These are phyloP conservation scores for Trametes versicolor DNA, from an alignment of 1,284 basidiomycete genomes.

Conservation along the genomic window DNA sequence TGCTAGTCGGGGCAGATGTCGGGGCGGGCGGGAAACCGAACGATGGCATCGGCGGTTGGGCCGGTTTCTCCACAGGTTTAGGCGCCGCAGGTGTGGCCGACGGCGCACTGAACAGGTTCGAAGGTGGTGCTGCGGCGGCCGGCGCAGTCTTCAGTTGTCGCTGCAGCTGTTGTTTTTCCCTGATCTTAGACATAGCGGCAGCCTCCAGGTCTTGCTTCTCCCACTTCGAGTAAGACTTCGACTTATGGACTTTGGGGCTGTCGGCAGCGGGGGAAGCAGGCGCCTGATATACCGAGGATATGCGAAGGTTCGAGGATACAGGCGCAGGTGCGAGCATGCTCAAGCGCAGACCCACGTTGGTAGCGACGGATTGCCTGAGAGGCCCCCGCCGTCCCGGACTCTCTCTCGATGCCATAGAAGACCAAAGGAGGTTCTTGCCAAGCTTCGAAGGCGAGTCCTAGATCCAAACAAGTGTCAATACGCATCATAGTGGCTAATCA, in stretches of 20 bases:
- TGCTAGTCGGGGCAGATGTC: slow-evolving; percentile 17
- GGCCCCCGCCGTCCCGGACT: slow-evolving; percentile 46
- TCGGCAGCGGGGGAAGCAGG: slow-evolving; percentile 51
- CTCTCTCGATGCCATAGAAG: slow-evolving; percentile 45
- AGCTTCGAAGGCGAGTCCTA: slow-evolving; percentile 47
- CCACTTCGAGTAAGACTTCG: slow-evolving; percentile 75
- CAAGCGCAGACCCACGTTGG: slow-evolving; percentile 49
- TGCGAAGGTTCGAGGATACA: slow-evolving; percentile 46
- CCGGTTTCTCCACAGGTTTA: slow-evolving; percentile 24
- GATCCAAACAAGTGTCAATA: slow-evolving; percentile 30
- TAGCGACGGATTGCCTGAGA: slow-evolving; percentile 56
- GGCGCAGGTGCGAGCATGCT: slow-evolving; percentile 50
- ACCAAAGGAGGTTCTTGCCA: slow-evolving; percentile 61
- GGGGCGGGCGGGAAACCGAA: slow-evolving; percentile 25
- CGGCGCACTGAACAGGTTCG: slow-evolving; percentile 28
- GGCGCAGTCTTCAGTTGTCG: slow-evolving; percentile 37
- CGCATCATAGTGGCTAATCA: background rate
- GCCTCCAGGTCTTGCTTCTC: slow-evolving; percentile 86
- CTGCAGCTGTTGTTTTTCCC: slow-evolving; percentile 40
- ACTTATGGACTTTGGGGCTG: slow-evolving; percentile 60
- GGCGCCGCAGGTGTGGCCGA: slow-evolving; percentile 14
- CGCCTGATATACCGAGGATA: slow-evolving; percentile 47
- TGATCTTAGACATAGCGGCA: slow-evolving; percentile 65
- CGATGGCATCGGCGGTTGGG: slow-evolving; percentile 15
- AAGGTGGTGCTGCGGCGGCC: slow-evolving; percentile 29